A percentile compares a stretch with the other conserved stretches of the same genome.
Conservation (phyloP, 2,329 filamentous ascomycete genomes). For the Apiospora koreana region DNA sequence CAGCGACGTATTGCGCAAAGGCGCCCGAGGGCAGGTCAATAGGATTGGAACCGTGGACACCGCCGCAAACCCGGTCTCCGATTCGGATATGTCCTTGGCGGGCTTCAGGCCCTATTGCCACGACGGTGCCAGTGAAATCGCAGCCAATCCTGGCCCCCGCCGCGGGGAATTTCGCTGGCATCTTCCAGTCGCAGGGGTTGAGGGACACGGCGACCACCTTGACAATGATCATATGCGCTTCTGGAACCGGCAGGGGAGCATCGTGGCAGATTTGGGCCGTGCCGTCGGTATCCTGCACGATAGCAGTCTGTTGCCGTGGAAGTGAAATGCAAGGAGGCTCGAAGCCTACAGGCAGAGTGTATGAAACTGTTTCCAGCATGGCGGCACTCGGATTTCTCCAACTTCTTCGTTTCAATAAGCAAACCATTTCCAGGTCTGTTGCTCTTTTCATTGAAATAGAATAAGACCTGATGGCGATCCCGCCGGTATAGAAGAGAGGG, state of each 20-base stretch:
- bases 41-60: background rate
- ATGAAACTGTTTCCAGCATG: no score
- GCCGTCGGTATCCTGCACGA: background rate
- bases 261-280: background rate
- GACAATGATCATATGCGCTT: background rate
- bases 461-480: no score
- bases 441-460: no score
- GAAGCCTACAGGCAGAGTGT: no score
- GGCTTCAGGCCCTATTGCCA: background rate
- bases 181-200: background rate
- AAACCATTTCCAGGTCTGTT: no score
- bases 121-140: background rate
- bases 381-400: no score
- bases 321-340: no score
- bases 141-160: background rate
- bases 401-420: no score
- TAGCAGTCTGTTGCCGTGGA: background rate
- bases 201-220: background rate
- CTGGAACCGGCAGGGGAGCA: background rate
- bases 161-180: background rate
- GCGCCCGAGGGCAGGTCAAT: background rate
- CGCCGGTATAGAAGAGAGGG: no score
- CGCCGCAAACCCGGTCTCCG: background rate
- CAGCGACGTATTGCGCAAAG: background rate
- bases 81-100: background rate